These are phyloP conservation scores for Pulveroboletus frians DNA, from an alignment of 768 basidiomycete species.

Conservation along the genomic window DNA sequence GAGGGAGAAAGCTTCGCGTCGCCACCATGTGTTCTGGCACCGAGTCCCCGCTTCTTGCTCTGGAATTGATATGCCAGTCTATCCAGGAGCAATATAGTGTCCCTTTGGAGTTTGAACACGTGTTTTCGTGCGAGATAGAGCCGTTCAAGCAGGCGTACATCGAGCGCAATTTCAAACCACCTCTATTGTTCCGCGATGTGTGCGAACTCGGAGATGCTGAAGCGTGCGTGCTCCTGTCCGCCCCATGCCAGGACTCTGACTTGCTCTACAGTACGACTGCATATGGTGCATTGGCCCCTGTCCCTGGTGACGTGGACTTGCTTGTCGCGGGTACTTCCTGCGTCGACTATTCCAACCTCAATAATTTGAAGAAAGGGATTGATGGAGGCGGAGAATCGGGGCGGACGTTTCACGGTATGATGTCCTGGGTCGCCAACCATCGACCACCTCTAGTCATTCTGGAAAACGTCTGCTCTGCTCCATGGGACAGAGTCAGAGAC, in stretches of 20 bases:
- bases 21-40: slow-evolving; percentile 99
- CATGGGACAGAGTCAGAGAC: slow-evolving; percentile 72
- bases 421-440: slow-evolving; percentile 84
- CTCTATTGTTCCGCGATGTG: slow-evolving; percentile 89
- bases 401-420: slow-evolving; percentile 91
- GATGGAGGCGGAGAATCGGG: slow-evolving; percentile 90
- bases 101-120: slow-evolving; percentile 75
- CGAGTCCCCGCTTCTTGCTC: slow-evolving; percentile 87
- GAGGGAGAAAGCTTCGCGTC: slow-evolving; percentile 82
- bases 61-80: slow-evolving; percentile 76
- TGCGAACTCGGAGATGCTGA: slow-evolving; percentile 77
- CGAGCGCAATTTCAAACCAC: slow-evolving; percentile 91
- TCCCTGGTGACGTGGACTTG: slow-evolving; percentile 88
- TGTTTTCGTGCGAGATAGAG: slow-evolving; percentile 96
- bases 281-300: slow-evolving; percentile 78
- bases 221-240: slow-evolving; percentile 50
- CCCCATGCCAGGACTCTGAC: neutral
- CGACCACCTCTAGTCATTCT: slow-evolving; percentile 88
- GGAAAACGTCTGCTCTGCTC: slow-evolving; percentile 90
- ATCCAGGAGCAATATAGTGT: slow-evolving; percentile 63
- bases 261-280: slow-evolving; percentile 67
- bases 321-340: slow-evolving; percentile 94
- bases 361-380: slow-evolving; percentile 87
- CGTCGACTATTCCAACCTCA: slow-evolving; percentile 95
- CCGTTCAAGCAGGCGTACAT: slow-evolving; percentile 98